A percentile compares a stretch with the other conserved stretches of the same genome.
Conservation (phyloP, 2,329 filamentous ascomycete species). For the Diplodia intermedia region DNA sequence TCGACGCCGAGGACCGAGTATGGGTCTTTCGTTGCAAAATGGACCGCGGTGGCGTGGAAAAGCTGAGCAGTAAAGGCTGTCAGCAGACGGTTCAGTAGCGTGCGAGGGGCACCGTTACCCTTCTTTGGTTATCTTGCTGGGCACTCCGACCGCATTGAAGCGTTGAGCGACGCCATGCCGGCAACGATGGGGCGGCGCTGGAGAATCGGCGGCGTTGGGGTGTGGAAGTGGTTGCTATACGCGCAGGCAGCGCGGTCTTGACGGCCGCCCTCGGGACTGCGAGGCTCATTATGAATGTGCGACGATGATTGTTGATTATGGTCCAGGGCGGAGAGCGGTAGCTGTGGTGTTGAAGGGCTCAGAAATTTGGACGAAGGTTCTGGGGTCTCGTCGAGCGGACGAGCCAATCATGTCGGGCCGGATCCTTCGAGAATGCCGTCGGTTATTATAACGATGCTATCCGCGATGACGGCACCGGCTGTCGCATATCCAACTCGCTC, state of each 20-base stretch:
- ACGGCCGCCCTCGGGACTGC: constrained; percentile 39
- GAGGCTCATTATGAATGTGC: constrained; percentile 44
- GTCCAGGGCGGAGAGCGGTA: not conserved
- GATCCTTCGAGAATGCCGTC: constrained; percentile 25
- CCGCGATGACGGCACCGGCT: constrained; percentile 8
- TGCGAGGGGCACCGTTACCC: constrained; percentile 38
- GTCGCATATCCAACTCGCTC: not conserved
- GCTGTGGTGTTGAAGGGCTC: constrained; percentile 6
- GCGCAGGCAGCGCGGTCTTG: constrained; percentile 35
- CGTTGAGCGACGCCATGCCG: constrained; percentile 25
- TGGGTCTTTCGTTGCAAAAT: constrained; percentile 72
- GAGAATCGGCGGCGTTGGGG: constrained; percentile 32
- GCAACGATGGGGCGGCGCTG: constrained; percentile 21
- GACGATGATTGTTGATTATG: constrained; percentile 3
- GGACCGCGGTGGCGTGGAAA: constrained; percentile 58
- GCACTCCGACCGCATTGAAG: constrained; percentile 4
- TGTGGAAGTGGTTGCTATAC: constrained; percentile 41
- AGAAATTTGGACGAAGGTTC: constrained; percentile 9
- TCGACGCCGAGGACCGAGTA: constrained; percentile 85
- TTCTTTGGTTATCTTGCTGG: constrained; percentile 40
- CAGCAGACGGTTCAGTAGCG: not conserved
- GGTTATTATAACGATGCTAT: not conserved
- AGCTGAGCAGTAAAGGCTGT: constrained; percentile 36
- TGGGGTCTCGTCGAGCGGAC: constrained; percentile 15
- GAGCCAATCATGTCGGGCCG: constrained; percentile 11